Evolutionary conservation across 78 protist species (phyloP).

Genomic region (Dictyostelium brefeldianum): DNA sequence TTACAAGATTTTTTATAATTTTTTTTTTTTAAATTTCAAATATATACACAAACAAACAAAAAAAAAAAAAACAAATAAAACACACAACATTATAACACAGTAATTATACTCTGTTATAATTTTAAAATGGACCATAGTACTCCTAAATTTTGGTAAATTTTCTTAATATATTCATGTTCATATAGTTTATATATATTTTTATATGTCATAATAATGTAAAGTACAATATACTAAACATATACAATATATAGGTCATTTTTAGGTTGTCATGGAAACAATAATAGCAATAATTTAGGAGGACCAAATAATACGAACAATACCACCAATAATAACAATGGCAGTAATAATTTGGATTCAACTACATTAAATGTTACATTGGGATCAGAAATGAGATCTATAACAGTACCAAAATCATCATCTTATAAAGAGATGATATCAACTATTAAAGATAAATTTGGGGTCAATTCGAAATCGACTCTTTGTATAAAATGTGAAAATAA

Average conservation of each 20-base stretch:
- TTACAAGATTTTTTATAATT: no score
- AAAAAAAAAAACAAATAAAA: no score
- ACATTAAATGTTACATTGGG: slow-evolving; percentile 42
- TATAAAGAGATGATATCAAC: slow-evolving; percentile 38
- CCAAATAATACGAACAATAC: neutral
- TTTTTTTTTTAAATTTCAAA: no score
- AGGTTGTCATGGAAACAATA: slow-evolving; percentile 14
- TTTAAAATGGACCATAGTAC: no score
- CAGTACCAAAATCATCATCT: slow-evolving; percentile 37
- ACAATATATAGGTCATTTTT: slow-evolving; percentile 1
- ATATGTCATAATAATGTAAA: no score
- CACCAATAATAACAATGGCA: neutral
- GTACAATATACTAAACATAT: no score
- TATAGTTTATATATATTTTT: no score
- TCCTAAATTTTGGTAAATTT: no score
- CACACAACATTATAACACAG: no score
- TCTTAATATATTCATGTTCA: no score
- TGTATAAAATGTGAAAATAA: slow-evolving; percentile 56
- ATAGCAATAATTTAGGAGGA: neutral
- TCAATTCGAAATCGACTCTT: slow-evolving; percentile 40
- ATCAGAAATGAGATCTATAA: neutral
- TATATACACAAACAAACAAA: no score
- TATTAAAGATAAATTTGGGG: slow-evolving; percentile 53
- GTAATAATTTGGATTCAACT: slow-evolving; percentile 26
- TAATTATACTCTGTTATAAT: no score